Evolutionary conservation across 106 monocot species (phyloP).

Genomic region (Amphibolis antarctica): DNA sequence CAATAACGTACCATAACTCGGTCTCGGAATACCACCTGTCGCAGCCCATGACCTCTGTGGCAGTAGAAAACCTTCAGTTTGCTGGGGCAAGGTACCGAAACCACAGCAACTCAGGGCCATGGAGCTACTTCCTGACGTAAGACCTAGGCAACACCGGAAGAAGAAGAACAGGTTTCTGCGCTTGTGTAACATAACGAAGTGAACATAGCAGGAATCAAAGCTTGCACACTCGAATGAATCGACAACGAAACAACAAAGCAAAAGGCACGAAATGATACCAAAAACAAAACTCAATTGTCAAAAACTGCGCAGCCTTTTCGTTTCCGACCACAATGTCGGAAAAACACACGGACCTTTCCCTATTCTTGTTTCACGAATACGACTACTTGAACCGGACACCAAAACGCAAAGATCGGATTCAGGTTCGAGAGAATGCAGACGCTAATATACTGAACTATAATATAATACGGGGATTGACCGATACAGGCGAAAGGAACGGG

Average conservation of each 20-base stretch:
- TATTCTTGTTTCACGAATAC: too few relatives aligned
- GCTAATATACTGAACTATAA: too few relatives aligned
- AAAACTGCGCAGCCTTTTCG: too few relatives aligned
- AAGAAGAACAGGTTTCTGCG: conserved; percentile 4
- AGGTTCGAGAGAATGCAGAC: too few relatives aligned
- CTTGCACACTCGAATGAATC: background rate
- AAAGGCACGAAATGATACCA: background rate
- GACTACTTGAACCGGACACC: too few relatives aligned
- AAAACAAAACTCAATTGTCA: too few relatives aligned
- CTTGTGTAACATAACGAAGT: conserved; percentile 17
- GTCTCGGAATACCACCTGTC: background rate
- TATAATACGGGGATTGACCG: too few relatives aligned
- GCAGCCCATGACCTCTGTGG: background rate
- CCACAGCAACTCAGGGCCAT: conserved; percentile 20
- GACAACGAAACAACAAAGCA: background rate
- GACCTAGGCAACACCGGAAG: background rate
- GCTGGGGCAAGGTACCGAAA: background rate
- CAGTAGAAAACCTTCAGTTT: background rate
- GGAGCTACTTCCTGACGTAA: background rate
- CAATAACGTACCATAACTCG: conserved; percentile 5
- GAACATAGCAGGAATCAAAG: conserved; percentile 7
- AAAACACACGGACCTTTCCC: too few relatives aligned
- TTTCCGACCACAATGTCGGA: too few relatives aligned
- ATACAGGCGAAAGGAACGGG: too few relatives aligned
- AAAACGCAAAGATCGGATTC: too few relatives aligned